Conservation (phyloP, 2,329 filamentous ascomycete genomes). For the Talaromyces islandicus region DNA sequence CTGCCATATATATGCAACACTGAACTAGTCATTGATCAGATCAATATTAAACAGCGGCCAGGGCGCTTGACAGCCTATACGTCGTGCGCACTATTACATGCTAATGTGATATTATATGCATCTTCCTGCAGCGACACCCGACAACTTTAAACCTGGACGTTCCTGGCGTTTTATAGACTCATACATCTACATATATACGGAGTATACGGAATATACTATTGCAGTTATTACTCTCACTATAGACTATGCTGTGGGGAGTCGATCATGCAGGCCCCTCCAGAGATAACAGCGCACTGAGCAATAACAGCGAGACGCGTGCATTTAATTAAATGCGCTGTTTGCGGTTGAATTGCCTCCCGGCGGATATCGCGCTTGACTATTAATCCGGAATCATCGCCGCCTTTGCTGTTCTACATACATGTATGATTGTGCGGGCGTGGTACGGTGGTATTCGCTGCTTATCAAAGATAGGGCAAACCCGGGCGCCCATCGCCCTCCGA, state of each 20-base stretch:
- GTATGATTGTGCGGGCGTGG: neutral
- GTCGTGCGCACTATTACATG: neutral
- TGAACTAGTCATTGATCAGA: no score
- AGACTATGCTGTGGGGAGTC: neutral
- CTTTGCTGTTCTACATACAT: neutral
- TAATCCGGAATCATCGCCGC: neutral
- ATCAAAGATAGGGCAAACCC: neutral
- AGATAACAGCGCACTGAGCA: neutral
- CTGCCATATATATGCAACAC: no score
- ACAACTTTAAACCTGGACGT: neutral
- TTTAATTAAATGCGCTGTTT: neutral
- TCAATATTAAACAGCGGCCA: slow-evolving; percentile 8
- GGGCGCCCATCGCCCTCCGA: neutral
- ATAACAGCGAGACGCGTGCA: neutral
- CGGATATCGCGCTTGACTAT: neutral
- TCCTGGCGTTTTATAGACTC: neutral
- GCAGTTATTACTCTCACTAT: no score
- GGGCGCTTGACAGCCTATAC: slow-evolving; percentile 3
- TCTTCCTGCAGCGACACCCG: neutral
- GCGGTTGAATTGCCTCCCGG: neutral
- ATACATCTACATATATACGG: no score
- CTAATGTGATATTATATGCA: neutral
- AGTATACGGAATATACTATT: no score
- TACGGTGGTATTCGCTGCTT: neutral
- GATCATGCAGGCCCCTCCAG: neutral